Percentiles rank a stretch among this genome's conserved stretches.
These are phyloP conservation scores for Lichtheimia ramosa DNA, from an alignment of 371 early-diverging fungal species.

Conservation along the genomic window DNA sequence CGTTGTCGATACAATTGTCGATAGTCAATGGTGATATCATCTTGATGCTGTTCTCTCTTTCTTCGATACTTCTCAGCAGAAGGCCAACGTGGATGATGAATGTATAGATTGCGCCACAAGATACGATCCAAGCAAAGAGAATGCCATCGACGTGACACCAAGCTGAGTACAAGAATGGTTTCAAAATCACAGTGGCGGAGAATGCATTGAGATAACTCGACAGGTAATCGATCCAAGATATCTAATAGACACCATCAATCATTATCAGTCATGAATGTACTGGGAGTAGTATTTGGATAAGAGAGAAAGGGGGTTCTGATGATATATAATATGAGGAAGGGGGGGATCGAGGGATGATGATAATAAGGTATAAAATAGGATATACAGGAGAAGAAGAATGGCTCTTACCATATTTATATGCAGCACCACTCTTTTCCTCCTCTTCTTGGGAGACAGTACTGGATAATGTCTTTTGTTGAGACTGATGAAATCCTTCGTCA, in stretches of 20 bases:
- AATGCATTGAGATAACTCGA: conserved; percentile 18
- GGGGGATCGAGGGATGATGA: conserved; percentile 1
- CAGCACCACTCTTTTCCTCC: no score
- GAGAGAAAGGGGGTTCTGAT: no score
- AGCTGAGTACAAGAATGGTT: conserved; percentile 11
- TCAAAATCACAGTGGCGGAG: conserved; percentile 18
- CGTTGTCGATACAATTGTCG: conserved; percentile 18
- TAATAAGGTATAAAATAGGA: not conserved
- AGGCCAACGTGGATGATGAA: conserved; percentile 12
- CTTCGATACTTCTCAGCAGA: not conserved
- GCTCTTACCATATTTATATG: no score
- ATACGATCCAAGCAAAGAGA: conserved; percentile 13
- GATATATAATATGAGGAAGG: not conserved
- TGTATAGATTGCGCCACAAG: conserved; percentile 21
- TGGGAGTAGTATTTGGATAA: no score
- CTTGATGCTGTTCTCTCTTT: not conserved
- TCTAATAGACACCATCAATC: conserved; percentile 2
- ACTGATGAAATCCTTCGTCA: conserved; percentile 25
- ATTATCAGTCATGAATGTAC: no score
- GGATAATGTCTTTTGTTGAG: conserved; percentile 12
- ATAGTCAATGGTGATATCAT: conserved; percentile 12
- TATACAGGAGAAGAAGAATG: no score
- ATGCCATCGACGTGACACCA: conserved; percentile 17
- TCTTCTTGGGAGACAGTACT: no score
- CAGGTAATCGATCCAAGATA: conserved; percentile 5